Base-by-base conservation (phyloP, 371 early-diverging fungal species). In the Conidiobolus incongruus region DNA sequence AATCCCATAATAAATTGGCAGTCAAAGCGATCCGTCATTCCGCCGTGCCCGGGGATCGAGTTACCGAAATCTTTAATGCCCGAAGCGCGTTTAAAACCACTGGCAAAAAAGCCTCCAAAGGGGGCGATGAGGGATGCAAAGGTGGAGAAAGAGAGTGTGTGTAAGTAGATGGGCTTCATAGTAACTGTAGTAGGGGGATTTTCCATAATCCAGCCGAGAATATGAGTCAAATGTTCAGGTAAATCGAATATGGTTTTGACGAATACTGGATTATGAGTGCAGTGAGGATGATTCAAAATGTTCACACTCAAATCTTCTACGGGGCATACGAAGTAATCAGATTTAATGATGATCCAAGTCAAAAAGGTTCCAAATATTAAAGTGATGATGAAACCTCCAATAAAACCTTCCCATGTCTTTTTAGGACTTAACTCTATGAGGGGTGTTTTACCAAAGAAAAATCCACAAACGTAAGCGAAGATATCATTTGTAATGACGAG, bases 331-430 rank as follows among this genome's bases (percentile, higher is more conserved):
- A 92, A 68, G 56, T 89, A 91, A 23, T 73, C 63, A 55, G 65
- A 86, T 53, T 67, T 64, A 22, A 62, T 51, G 35, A 85, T 61
- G 35, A 66, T 23, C 1, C 62, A 61, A 4, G 70, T 61, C 40
- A 19, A 30, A 3, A 21, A 20, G 44, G 87, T 74, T 2, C 85
- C 94, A 55, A 88, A 81, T 26, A 85, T 49, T 39, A 84, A 51
- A 1, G 98, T 98, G 48, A 71, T 69, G 30, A 97, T 45, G 47
- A 85, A 76, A 17, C 80, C 99, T 40, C 98, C 98, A 29, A 96
- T 65, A 52, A 96, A 97, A 4, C 99, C 99, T 60, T 99, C 99
- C 58, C 90, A 83, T n/a, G 99, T 99, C 70, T 99, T 99, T 57
- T 99, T 99, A 15, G 99, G 99, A 49, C 83, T 81, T 7, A 99